These are phyloP conservation scores for Rhizoctonia solani DNA, from an alignment of 1,284 basidiomycete genomes.

Conservation along the genomic window DNA sequence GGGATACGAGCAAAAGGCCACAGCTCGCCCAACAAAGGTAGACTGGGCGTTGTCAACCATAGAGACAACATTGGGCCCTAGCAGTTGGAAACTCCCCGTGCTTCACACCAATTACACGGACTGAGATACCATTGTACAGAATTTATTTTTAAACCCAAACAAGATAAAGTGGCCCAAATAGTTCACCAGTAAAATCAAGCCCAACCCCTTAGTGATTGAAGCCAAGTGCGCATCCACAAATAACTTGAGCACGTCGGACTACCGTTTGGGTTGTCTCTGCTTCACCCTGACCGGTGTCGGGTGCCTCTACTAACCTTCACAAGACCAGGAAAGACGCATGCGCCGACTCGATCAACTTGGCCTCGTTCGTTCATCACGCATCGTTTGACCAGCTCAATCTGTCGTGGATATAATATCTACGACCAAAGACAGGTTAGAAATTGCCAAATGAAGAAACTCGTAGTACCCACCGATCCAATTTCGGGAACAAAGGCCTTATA, in stretches of 20 bases:
- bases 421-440: background rate
- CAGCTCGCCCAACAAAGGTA: background rate
- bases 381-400: slow-evolving; percentile 77
- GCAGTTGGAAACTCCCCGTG: too few species aligned
- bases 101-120: too few species aligned
- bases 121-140: background rate
- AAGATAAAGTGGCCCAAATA: too few species aligned
- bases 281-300: slow-evolving; percentile 47
- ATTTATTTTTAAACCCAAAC: too few species aligned
- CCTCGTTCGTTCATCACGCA: slow-evolving; percentile 73
- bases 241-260: slow-evolving; percentile 77
- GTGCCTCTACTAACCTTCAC: slow-evolving; percentile 68
- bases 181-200: background rate
- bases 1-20: slow-evolving; percentile 1
- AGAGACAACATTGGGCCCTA: background rate
- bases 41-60: slow-evolving; percentile 1
- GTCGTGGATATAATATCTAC: slow-evolving; percentile 56
- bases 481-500: slow-evolving; percentile 82
- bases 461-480: slow-evolving; percentile 56
- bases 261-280: slow-evolving; percentile 65
- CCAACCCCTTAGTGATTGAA: background rate
- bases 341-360: slow-evolving; percentile 70
- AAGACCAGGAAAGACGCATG: slow-evolving; percentile 79
- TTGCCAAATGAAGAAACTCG: slow-evolving; percentile 29
- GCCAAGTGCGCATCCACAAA: slow-evolving; percentile 73